Base-by-base conservation (phyloP, 495 filamentous ascomycete genomes). In the Aspergillus campestris region DNA sequence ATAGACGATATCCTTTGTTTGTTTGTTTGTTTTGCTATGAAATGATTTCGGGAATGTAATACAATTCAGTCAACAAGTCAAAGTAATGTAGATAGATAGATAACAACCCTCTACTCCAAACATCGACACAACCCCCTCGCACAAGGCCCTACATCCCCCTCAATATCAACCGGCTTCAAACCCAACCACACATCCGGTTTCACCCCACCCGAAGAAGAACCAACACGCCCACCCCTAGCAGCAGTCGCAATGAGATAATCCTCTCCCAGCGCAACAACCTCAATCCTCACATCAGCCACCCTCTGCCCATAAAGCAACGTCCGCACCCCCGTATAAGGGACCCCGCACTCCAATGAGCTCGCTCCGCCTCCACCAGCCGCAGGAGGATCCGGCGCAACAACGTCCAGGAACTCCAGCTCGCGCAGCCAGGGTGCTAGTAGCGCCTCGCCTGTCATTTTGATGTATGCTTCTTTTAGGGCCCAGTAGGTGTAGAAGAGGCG, bases 371-470 rank as follows among this genome's bases (percentile, higher is more conserved):
- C 42, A 33, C 13, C 37, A 9, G 31, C 60, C 6, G 72, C 60
- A 24, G 18, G 18, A 1, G 18, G 18, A 8, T 52, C 58, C 7
- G 83, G 82, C 3, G 76, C 74, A 31, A 75, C 58, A 6, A 86
- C 81, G 45, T 84, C 75, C 38, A 67, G 60, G 44, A 91, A 87
- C 49, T 86, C 80, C 33, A 88, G 56, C 13, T 83, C 70, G 42
- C 71, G 69, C 44, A 95, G 60, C 89, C 88, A 95, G 3, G 74
- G 70, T 3, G 89, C 89, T 31, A 94, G 66, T 39, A 96, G 68
- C 12, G 87, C 89, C 53, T 94, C 89, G 28, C 89, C 89, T 7
- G 86, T 88, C 77, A 96, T 79, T 75, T 96, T 96, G 50, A 96
- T 80, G 65, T 89, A 96, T 1, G 89, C 86, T 66, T 95, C 89